A percentile compares a stretch with the other conserved stretches of the same genome.
phyloP scores from a whole-genome alignment of 2,329 filamentous ascomycete genomes.

The Verruconis gallopava region DNA sequence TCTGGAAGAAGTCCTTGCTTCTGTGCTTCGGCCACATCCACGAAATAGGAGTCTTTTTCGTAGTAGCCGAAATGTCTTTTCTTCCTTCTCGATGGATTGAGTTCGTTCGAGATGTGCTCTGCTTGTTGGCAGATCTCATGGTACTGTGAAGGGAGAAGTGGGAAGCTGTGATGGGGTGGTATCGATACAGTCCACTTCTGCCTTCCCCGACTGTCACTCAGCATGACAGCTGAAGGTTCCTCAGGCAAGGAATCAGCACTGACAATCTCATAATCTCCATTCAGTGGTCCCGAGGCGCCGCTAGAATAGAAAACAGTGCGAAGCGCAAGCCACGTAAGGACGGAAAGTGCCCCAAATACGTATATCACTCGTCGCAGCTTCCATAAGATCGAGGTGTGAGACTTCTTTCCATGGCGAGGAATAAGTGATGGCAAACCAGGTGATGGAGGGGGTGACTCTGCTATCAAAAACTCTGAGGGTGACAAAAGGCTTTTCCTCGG shows the following conservation, averaged over 20 bases:
- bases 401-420: conserved; percentile 51
- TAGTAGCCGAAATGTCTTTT: conserved; percentile 44
- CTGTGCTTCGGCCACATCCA: conserved; percentile 59
- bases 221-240: conserved; percentile 58
- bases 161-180: conserved; percentile 52
- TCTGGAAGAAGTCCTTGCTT: conserved; percentile 26
- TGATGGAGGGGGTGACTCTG: conserved; percentile 48
- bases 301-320: conserved; percentile 20
- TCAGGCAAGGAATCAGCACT: conserved; percentile 53
- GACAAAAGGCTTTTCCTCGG: conserved; percentile 6
- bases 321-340: conserved; percentile 39
- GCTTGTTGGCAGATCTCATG: conserved; percentile 55
- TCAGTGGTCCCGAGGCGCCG: conserved; percentile 17
- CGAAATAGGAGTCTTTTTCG: conserved; percentile 51
- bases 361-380: conserved; percentile 44
- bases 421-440: conserved; percentile 57
- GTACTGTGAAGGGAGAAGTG: conserved; percentile 53
- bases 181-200: conserved; percentile 65
- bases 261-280: conserved; percentile 52
- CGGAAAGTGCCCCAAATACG: conserved; percentile 38
- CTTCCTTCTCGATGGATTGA: conserved; percentile 21
- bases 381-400: conserved; percentile 42
- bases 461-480: conserved; percentile 1
- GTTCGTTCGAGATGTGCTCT: conserved; percentile 46
- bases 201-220: conserved; percentile 51